Conservation (phyloP, 306 rosid genomes). For the Rubus idaeus region DNA sequence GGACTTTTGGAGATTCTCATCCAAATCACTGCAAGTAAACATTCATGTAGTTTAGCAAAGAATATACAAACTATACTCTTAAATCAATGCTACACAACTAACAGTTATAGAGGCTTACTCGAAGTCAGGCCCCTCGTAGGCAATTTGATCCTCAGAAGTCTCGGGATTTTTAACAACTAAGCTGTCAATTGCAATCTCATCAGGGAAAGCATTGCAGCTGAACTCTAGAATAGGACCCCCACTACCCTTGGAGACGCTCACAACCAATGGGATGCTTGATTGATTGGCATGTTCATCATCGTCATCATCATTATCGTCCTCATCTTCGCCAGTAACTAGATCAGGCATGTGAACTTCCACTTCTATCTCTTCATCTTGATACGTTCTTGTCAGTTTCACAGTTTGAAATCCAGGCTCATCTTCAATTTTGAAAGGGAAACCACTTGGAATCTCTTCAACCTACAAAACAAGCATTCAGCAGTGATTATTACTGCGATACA, state of each 20-base stretch:
- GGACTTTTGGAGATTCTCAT: slow-evolving; percentile 78
- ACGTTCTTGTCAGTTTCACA: slow-evolving; percentile 62
- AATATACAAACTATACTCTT: not conserved
- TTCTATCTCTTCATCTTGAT: slow-evolving; percentile 68
- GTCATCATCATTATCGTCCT: slow-evolving; percentile 27
- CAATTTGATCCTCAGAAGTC: slow-evolving; percentile 58
- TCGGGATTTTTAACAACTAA: slow-evolving; percentile 68
- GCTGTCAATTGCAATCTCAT: slow-evolving; percentile 71
- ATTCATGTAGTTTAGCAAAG: slow-evolving; percentile 6
- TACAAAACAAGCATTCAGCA: slow-evolving; percentile 20
- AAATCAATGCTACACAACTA: not conserved
- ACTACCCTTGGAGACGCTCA: slow-evolving; percentile 62
- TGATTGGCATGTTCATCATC: slow-evolving; percentile 45
- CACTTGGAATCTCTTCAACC: slow-evolving; percentile 60
- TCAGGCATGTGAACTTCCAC: slow-evolving; percentile 94
- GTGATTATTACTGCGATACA: not conserved
- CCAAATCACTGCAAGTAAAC: slow-evolving; percentile 58
- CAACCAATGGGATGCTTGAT: slow-evolving; percentile 68
- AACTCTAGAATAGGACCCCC: slow-evolving; percentile 72
- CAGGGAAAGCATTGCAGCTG: slow-evolving; percentile 64
- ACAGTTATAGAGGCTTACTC: slow-evolving; percentile 40
- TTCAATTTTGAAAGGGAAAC: slow-evolving; percentile 69
- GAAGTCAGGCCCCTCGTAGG: slow-evolving; percentile 93
- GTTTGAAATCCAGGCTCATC: slow-evolving; percentile 64
- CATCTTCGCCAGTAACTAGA: slow-evolving; percentile 64